Conservation (phyloP, 1,139 yeast genomes). For the Scheffersomyces insectosa region DNA sequence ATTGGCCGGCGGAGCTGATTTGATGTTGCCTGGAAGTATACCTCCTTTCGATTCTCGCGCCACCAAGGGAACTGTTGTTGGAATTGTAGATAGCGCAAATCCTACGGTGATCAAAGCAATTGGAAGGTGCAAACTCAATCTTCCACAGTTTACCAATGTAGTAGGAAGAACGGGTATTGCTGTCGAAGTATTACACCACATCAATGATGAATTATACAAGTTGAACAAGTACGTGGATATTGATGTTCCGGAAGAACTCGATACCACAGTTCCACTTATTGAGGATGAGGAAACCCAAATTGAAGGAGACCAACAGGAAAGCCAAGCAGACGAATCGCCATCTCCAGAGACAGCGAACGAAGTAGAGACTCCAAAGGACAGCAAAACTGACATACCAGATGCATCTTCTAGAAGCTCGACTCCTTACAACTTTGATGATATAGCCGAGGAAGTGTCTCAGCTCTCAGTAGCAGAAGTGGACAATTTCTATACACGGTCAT, state of each 20-base stretch:
- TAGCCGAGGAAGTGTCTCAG: conserved; percentile 32
- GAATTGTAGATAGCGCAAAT: conserved; percentile 58
- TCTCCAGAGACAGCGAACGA: conserved; percentile 6
- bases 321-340: conserved; percentile 8
- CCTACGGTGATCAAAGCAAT: conserved; percentile 75
- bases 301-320: conserved; percentile 8
- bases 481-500: conserved; percentile 66
- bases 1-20: conserved; percentile 76
- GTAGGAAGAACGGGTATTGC: conserved; percentile 67
- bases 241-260: conserved; percentile 38
- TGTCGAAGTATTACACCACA: conserved; percentile 56
- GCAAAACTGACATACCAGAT: conserved; percentile 5
- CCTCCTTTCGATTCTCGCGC: conserved; percentile 66
- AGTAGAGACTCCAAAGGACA: conserved; percentile 6
- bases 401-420: not conserved
- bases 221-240: conserved; percentile 48
- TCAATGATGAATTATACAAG: conserved; percentile 53
- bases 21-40: conserved; percentile 89
- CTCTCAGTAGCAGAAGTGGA: conserved; percentile 75
- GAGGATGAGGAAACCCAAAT: conserved; percentile 8
- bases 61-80: conserved; percentile 61
- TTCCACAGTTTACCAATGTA: conserved; percentile 44
- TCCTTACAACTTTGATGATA: conserved; percentile 13
- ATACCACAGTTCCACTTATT: conserved; percentile 21
- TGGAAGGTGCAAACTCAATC: conserved; percentile 62